Evolutionary conservation across 2,329 filamentous ascomycete genomes (phyloP).

Genomic region (Diaporthe caulivora): DNA sequence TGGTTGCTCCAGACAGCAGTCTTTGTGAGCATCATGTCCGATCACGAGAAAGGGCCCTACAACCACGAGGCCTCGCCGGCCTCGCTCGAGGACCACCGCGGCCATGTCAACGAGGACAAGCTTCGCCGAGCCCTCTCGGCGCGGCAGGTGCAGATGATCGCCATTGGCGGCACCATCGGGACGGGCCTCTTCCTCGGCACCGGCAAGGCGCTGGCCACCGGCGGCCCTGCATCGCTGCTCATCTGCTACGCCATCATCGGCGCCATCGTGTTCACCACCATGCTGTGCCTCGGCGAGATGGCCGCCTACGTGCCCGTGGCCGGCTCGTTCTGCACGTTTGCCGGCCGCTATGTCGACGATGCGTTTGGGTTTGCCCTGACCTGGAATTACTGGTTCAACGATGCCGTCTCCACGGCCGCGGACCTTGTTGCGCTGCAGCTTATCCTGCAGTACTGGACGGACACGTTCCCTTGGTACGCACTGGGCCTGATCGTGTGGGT

Average conservation of each 20-base stretch:
- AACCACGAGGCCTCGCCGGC: constrained; percentile 10
- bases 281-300: constrained; percentile 72
- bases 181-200: constrained; percentile 74
- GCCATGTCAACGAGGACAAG: constrained; percentile 50
- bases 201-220: constrained; percentile 69
- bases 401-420: constrained; percentile 70
- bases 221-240: constrained; percentile 70
- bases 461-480: constrained; percentile 73
- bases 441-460: constrained; percentile 71
- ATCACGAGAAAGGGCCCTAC: neutral
- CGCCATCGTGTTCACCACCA: constrained; percentile 69
- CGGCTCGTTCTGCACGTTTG: constrained; percentile 67
- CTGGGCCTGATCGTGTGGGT: constrained; percentile 73
- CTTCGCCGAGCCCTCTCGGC: constrained; percentile 68
- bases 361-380: constrained; percentile 67
- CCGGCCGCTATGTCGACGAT: constrained; percentile 65
- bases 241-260: constrained; percentile 70
- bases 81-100: constrained; percentile 42
- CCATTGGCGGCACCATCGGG: constrained; percentile 70
- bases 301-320: constrained; percentile 68
- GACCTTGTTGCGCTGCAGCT: constrained; percentile 72
- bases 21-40: neutral
- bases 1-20: neutral
- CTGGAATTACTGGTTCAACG: constrained; percentile 76
- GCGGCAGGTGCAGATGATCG: constrained; percentile 78